phyloP scores from a whole-genome alignment of 1,139 yeast species.

The Kluyveromyces marxianus region DNA sequence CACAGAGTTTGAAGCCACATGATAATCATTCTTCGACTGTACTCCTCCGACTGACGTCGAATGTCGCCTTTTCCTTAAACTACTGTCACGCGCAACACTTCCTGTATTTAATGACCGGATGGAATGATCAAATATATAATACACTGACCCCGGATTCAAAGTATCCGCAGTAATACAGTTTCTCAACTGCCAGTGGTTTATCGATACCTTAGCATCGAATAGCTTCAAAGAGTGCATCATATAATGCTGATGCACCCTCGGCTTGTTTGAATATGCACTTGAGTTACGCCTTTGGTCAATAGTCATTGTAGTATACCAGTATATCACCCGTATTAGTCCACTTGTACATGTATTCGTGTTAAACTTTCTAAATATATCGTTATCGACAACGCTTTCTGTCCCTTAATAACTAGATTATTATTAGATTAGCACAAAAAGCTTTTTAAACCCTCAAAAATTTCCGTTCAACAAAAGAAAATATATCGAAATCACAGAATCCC shows the following conservation, averaged over 20 bases:
- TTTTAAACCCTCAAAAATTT: too few species aligned
- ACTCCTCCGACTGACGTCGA: slow-evolving; percentile 2
- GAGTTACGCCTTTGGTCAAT: slow-evolving; percentile 5
- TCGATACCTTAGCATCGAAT: slow-evolving; percentile 28
- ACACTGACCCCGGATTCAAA: slow-evolving; percentile 33
- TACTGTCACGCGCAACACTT: slow-evolving; percentile 6
- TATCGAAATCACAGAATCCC: too few species aligned
- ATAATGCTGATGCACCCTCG: slow-evolving; percentile 24
- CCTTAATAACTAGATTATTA: too few species aligned
- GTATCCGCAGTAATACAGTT: slow-evolving; percentile 56
- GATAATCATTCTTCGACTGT: slow-evolving; percentile 8
- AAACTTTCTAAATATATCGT: too few species aligned
- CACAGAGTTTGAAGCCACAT: slow-evolving; percentile 29
- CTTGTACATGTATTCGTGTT: neutral
- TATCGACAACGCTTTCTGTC: too few species aligned
- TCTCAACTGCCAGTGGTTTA: slow-evolving; percentile 82
- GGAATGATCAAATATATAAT: slow-evolving; percentile 43
- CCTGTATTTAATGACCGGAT: slow-evolving; percentile 39
- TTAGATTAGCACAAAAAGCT: too few species aligned
- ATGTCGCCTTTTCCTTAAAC: slow-evolving; percentile 22
- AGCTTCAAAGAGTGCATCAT: slow-evolving; percentile 29
- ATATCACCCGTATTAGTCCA: neutral
- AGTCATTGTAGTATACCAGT: slow-evolving; percentile 7
- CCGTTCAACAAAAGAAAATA: too few species aligned
- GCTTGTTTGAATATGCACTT: neutral